Percentiles rank a stretch among this genome's conserved stretches.
These are phyloP conservation scores for Populus davidiana DNA, from an alignment of 345 rosid genomes.

Conservation along the genomic window DNA sequence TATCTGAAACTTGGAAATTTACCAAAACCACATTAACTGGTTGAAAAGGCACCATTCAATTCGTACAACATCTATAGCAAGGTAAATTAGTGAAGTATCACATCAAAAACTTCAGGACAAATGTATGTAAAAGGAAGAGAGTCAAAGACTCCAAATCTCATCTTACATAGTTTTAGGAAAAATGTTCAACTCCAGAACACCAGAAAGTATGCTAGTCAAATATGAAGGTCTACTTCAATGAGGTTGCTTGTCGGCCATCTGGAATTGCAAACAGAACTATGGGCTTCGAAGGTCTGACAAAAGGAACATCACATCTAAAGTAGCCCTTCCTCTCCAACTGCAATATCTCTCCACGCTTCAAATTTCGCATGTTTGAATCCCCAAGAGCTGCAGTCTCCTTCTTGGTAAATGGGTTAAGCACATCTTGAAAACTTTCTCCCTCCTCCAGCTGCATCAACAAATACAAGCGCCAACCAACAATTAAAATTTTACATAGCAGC, in stretches of 20 bases:
- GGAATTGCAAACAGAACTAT: constrained; percentile 75
- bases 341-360: constrained; percentile 62
- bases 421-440: constrained; percentile 64
- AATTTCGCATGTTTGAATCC: constrained; percentile 80
- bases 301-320: constrained; percentile 82
- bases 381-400: constrained; percentile 70
- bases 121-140: background rate
- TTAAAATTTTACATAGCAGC: background rate
- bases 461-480: background rate
- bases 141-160: background rate
- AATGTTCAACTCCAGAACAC: background rate
- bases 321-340: constrained; percentile 97
- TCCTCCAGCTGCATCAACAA: constrained; percentile 69
- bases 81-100: background rate
- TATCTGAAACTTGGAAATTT: background rate
- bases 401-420: constrained; percentile 66
- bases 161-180: background rate
- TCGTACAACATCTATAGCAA: background rate
- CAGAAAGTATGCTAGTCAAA: background rate
- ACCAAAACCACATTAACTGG: background rate
- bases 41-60: background rate
- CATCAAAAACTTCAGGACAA: background rate
- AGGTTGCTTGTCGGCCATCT: constrained; percentile 61
- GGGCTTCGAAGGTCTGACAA: constrained; percentile 59
- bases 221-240: constrained; percentile 24